Base-by-base conservation (phyloP, 495 filamentous ascomycete genomes). In the Xanthoparmelia taractica region DNA sequence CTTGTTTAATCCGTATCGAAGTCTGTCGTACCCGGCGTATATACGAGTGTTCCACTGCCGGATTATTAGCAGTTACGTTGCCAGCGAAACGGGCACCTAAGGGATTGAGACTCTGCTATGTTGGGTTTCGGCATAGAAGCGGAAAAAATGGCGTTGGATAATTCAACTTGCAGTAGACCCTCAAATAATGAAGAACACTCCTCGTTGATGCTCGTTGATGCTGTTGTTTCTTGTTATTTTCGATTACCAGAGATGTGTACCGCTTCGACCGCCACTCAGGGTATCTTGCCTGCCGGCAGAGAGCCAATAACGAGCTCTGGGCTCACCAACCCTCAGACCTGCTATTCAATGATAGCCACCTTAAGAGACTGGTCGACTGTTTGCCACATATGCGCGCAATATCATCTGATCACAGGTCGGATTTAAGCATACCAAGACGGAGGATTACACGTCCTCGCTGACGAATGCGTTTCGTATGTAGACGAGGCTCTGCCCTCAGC, bases 391-490 rank as follows among this genome's bases (percentile, higher is more conserved):
- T 27, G 12, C 8, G 47, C 4, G 6, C 10, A 29, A 29, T 27
- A 2, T 54, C 17, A 52, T 31, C 15, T 54, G 29, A 29, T 29
- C 47, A 27, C 15, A 15, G 1, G 12, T 5, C 25, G 47, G 23
- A 50, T 0, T 50, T 29, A 50, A 29, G 47, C 23, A 50, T n/a
- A n/a, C n/a, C n/a, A n/a, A n/a, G n/a, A n/a, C n/a, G n/a, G n/a
- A n/a, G n/a, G n/a, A n/a, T 3, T 50, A 57, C 60, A 57, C 29
- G 60, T 63, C 54, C 29, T 41, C 31, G 60, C 50, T 63, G 60
- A 63, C 60, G 60, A 56, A 63, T 55, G 60, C 60, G 8, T 3
- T 57, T 17, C 13, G 38, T 13, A 25, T 54, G 17, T 50, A 43
- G n/a, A 48, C 17, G 60, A n/a, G 52, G 38, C 60, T 57, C 38